These are phyloP conservation scores for Penicillium hesseltinei DNA, from an alignment of 2,329 filamentous ascomycete species.

Conservation along the genomic window DNA sequence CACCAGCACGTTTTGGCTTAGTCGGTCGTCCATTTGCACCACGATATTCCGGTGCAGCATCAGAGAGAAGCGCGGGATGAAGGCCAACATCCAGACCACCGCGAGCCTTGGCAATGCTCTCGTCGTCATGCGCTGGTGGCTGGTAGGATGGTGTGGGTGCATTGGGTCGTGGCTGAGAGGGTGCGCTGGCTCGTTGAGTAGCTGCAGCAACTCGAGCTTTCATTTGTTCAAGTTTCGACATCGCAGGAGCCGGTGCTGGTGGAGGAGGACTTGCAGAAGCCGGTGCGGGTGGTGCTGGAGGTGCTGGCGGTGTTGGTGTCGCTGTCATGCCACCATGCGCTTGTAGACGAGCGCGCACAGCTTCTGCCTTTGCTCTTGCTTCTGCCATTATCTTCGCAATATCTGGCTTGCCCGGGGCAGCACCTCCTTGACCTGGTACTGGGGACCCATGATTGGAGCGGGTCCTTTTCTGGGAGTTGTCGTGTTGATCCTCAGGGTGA, in stretches of 20 bases:
- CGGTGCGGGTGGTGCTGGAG: conserved; percentile 24
- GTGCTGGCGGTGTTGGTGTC: conserved; percentile 20
- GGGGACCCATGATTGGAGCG: conserved; percentile 53
- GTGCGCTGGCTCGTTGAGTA: conserved; percentile 51
- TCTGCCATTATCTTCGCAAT: conserved; percentile 50
- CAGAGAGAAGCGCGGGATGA: conserved; percentile 68
- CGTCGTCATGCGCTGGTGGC: conserved; percentile 50
- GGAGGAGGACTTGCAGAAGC: conserved; percentile 38
- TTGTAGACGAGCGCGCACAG: conserved; percentile 48
- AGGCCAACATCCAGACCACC: conserved; percentile 73
- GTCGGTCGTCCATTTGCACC: conserved; percentile 44
- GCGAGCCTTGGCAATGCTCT: conserved; percentile 50
- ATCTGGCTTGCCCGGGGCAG: conserved; percentile 41
- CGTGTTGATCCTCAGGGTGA: conserved; percentile 48
- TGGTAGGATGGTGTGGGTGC: conserved; percentile 38
- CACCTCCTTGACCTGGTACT: conserved; percentile 38
- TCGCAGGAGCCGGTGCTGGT: conserved; percentile 44
- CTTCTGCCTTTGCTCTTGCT: conserved; percentile 49
- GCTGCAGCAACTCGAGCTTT: conserved; percentile 78
- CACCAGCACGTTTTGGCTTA: conserved; percentile 55
- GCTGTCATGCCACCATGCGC: conserved; percentile 35
- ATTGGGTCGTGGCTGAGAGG: conserved; percentile 47
- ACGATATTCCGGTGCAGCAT: conserved; percentile 46
- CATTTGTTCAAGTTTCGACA: conserved; percentile 70
- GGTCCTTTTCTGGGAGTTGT: conserved; percentile 47